phyloP scores from a whole-genome alignment of 495 filamentous ascomycete species.

The Penicillium paradoxum region DNA sequence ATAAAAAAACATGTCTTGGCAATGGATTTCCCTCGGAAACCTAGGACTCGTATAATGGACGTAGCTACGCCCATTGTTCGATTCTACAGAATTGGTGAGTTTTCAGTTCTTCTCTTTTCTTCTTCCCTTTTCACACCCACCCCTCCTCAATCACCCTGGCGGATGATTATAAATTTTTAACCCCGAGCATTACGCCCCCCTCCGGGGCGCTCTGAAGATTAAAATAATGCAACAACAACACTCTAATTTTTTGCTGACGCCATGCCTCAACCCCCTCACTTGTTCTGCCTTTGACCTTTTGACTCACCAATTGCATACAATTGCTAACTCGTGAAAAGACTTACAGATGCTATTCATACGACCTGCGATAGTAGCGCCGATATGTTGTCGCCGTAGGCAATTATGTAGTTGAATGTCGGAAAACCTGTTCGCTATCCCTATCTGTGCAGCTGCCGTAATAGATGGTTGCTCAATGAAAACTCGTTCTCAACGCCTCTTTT shows the following conservation, averaged over 20 bases:
- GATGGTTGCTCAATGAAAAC: slow-evolving; percentile 6
- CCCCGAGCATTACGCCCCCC: slow-evolving; percentile 40
- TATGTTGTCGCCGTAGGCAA: slow-evolving; percentile 6
- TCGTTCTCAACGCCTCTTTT: neutral
- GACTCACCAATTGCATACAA: slow-evolving; percentile 13
- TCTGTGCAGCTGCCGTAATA: slow-evolving; percentile 4
- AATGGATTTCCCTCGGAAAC: slow-evolving; percentile 13
- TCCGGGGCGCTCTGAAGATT: slow-evolving; percentile 42
- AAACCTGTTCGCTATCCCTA: neutral
- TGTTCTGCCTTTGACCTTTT: slow-evolving; percentile 12
- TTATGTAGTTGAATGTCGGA: slow-evolving; percentile 1
- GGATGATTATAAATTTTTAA: slow-evolving; percentile 58
- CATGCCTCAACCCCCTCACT: slow-evolving; percentile 14
- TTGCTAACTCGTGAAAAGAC: slow-evolving; percentile 25
- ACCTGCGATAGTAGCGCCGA: slow-evolving; percentile 2
- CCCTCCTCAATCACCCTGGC: slow-evolving; percentile 23
- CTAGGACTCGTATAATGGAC: slow-evolving; percentile 33
- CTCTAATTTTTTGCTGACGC: slow-evolving; percentile 64
- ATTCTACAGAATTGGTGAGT: slow-evolving; percentile 28
- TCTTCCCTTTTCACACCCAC: neutral
- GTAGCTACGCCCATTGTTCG: slow-evolving; percentile 38
- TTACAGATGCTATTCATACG: slow-evolving; percentile 11
- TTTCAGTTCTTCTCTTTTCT: slow-evolving; percentile 11
- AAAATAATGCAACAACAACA: slow-evolving; percentile 54
- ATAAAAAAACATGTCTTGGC: slow-evolving; percentile 35